Evolutionary conservation across 345 rosid species (phyloP).

Genomic region (Excoecaria cochinchinensis): DNA sequence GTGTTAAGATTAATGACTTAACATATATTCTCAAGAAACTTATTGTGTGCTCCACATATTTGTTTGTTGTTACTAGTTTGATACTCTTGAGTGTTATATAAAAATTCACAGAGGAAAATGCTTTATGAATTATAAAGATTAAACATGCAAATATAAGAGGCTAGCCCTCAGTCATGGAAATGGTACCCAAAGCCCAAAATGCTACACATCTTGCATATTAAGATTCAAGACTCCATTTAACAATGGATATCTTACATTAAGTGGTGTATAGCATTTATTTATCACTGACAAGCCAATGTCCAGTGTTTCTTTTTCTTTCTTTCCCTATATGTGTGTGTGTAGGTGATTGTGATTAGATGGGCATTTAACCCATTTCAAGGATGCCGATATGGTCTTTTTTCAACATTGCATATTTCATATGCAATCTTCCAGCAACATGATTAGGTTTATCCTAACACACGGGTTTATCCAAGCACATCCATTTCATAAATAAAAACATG

Average conservation of each 20-base stretch:
- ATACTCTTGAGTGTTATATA: background rate
- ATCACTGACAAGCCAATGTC: background rate
- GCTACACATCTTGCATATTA: background rate
- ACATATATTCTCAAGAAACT: background rate
- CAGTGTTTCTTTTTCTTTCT: background rate
- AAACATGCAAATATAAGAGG: background rate
- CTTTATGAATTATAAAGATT: background rate
- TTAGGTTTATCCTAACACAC: too few relatives aligned
- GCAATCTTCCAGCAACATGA: background rate
- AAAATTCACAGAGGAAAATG: background rate
- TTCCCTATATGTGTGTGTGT: background rate
- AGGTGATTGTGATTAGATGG: background rate
- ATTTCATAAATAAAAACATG: too few relatives aligned
- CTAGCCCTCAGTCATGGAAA: background rate
- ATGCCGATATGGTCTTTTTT: background rate
- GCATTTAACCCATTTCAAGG: background rate
- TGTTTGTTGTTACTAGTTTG: too few relatives aligned
- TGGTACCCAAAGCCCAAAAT: background rate
- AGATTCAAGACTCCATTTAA: background rate
- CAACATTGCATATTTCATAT: background rate
- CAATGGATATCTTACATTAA: background rate
- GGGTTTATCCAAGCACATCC: too few relatives aligned
- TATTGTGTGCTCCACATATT: too few relatives aligned
- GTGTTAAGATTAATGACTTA: background rate
- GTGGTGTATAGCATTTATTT: background rate